Conservation (phyloP, 495 filamentous ascomycete genomes). For the Cercophora scortea region DNA sequence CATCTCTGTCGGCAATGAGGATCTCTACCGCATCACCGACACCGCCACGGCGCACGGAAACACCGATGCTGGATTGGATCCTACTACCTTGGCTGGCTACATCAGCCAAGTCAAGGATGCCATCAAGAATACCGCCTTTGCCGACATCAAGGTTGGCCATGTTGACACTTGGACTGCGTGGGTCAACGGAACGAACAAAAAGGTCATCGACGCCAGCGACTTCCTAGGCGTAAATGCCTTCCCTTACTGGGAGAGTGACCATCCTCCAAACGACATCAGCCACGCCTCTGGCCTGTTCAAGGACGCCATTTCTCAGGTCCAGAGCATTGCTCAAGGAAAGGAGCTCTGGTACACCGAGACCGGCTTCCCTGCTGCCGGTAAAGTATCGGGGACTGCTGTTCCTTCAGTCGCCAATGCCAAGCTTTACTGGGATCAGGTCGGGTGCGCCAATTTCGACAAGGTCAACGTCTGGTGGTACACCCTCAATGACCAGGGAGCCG, state of each 20-base stretch:
- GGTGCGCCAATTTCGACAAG: constrained; percentile 59
- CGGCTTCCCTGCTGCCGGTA: constrained; percentile 72
- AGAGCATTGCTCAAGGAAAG: constrained; percentile 53
- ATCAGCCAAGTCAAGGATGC: constrained; percentile 55
- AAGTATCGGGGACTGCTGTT: constrained; percentile 50
- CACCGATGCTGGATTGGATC: constrained; percentile 44
- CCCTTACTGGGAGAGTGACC: constrained; percentile 63
- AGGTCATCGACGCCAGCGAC: constrained; percentile 63
- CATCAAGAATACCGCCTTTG: constrained; percentile 51
- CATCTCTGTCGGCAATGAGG: constrained; percentile 87
- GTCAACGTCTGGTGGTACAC: constrained; percentile 73
- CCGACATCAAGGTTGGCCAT: constrained; percentile 59
- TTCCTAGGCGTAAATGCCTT: constrained; percentile 73
- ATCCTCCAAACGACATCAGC: constrained; percentile 54
- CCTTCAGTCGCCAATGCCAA: constrained; percentile 62
- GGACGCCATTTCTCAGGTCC: constrained; percentile 51
- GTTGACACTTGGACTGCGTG: constrained; percentile 91
- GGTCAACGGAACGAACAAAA: constrained; percentile 64
- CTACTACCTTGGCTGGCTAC: constrained; percentile 53
- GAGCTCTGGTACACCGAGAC: constrained; percentile 87
- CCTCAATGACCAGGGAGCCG: constrained; percentile 58
- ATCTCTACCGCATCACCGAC: constrained; percentile 74
- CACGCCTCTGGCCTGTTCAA: constrained; percentile 56
- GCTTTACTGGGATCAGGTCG: constrained; percentile 72
- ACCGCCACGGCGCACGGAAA: constrained; percentile 32